phyloP scores from a whole-genome alignment of 176 grass and related monocot genomes.

The Oryza officinalis region DNA sequence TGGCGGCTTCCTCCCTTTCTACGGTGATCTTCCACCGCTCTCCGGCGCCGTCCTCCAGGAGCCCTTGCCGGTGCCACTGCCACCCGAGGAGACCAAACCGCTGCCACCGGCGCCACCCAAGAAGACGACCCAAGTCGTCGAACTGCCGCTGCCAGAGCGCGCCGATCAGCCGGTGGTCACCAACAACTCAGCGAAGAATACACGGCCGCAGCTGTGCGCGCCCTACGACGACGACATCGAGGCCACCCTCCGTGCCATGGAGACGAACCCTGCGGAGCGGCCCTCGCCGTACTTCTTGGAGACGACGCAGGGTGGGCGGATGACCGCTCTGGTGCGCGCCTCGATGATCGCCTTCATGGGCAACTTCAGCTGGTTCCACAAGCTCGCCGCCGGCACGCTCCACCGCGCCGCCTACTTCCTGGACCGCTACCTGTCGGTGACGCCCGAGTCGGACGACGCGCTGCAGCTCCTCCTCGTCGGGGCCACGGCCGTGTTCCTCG shows the following conservation, averaged over 20 bases:
- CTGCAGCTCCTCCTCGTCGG: slow-evolving; percentile 15
- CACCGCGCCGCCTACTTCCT: slow-evolving; percentile 40
- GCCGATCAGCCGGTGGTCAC: not conserved
- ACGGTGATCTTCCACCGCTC: not conserved
- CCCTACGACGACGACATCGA: slow-evolving; percentile 25
- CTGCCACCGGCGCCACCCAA: too few relatives aligned
- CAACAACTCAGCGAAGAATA: not conserved
- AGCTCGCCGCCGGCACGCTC: slow-evolving; percentile 3
- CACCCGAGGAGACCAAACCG: too few relatives aligned
- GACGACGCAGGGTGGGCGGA: not conserved
- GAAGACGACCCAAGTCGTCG: too few relatives aligned
- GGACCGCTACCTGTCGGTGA: slow-evolving; percentile 41
- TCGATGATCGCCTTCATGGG: slow-evolving; percentile 16
- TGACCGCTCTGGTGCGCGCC: not conserved
- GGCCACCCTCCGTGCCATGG: slow-evolving; percentile 7
- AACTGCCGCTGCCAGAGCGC: too few relatives aligned
- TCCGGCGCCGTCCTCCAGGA: too few relatives aligned
- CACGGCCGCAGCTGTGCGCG: not conserved
- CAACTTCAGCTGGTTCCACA: not conserved
- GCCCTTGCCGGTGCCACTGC: too few relatives aligned
- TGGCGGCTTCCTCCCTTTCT: not conserved
- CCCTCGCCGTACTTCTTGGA: slow-evolving; percentile 14
- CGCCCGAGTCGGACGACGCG: not conserved
- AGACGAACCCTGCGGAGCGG: not conserved
- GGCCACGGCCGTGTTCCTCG: slow-evolving; percentile 37